A percentile compares a stretch with the other conserved stretches of the same genome.
These are phyloP conservation scores for Maudiozyma turicensis DNA, from an alignment of 805 yeast species.

Conservation along the genomic window DNA sequence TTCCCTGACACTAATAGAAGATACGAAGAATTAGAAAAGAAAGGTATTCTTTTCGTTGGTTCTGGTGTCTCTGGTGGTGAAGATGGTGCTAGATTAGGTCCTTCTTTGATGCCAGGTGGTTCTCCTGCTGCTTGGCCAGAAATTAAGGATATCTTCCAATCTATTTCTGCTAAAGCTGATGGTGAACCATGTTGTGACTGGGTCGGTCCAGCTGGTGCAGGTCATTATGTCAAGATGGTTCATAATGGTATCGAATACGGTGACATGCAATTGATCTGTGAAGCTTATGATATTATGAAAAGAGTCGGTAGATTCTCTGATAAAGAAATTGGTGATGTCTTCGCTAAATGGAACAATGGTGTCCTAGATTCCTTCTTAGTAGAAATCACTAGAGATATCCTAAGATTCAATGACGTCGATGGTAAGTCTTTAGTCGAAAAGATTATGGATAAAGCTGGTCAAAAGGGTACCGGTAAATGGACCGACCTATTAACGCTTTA, in stretches of 20 bases:
- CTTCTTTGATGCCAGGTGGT: conserved; percentile 99
- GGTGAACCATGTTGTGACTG: conserved; percentile 99
- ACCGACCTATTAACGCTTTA: conserved; percentile 95
- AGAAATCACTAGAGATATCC: conserved; percentile 93
- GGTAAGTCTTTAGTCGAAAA: conserved; percentile 92
- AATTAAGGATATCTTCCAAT: conserved; percentile 92
- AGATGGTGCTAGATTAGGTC: conserved; percentile 99
- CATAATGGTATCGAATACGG: conserved; percentile 99
- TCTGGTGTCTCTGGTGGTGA: conserved; percentile 99
- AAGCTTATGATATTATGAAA: conserved; percentile 94
- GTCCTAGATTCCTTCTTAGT: conserved; percentile 93
- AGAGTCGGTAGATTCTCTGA: conserved; percentile 83
- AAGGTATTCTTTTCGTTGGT: conserved; percentile 90
- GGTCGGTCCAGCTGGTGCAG: conserved; percentile 99
- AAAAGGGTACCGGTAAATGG: conserved; percentile 99
- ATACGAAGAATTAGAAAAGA: conserved; percentile 72
- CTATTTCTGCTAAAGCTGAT: conserved; percentile 90
- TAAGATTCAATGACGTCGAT: conserved; percentile 80
- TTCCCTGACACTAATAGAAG: conserved; percentile 98
- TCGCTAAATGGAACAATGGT: conserved; percentile 91
- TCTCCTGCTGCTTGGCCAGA: conserved; percentile 97
- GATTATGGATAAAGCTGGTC: conserved; percentile 95
- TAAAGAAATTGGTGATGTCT: conserved; percentile 89
- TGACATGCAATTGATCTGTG: conserved; percentile 98
- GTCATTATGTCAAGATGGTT: conserved; percentile 98